Evolutionary conservation across 2,329 filamentous ascomycete species (phyloP).

Genomic region (Exophiala phaeomuriformis): DNA sequence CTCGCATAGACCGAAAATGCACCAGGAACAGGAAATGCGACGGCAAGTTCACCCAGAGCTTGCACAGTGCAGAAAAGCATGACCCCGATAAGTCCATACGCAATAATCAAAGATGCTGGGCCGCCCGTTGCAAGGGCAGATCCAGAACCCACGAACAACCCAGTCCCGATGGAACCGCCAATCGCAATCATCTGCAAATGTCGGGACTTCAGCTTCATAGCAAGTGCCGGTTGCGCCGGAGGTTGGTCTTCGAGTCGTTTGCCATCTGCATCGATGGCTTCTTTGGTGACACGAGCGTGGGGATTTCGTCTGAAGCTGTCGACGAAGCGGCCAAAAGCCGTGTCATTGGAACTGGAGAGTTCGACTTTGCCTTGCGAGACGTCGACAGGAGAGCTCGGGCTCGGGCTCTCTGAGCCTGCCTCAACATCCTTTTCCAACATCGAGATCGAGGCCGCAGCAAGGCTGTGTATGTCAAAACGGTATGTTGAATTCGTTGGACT

Average conservation of each 20-base stretch:
- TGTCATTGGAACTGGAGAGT: constrained; percentile 11
- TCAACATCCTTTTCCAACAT: constrained; percentile 14
- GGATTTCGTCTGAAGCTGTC: constrained; percentile 43
- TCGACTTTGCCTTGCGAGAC: constrained; percentile 15
- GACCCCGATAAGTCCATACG: constrained; percentile 68
- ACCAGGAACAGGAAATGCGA: constrained; percentile 79
- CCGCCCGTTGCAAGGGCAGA: constrained; percentile 62
- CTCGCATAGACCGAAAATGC: constrained; percentile 89
- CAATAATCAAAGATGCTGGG: constrained; percentile 67
- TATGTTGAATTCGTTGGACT: background rate
- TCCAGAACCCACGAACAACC: constrained; percentile 57
- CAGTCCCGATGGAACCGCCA: constrained; percentile 24
- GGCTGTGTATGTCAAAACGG: background rate
- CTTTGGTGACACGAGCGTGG: constrained; percentile 34
- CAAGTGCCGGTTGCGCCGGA: constrained; percentile 63
- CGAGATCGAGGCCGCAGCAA: background rate
- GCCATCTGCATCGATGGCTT: constrained; percentile 45
- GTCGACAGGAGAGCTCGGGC: constrained; percentile 3
- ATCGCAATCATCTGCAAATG: constrained; percentile 63
- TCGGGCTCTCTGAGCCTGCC: constrained; percentile 5
- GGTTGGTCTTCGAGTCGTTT: constrained; percentile 57
- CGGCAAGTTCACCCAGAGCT: constrained; percentile 81
- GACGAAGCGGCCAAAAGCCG: constrained; percentile 29
- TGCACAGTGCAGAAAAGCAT: constrained; percentile 92
- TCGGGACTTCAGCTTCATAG: constrained; percentile 69